Percentiles rank a stretch among this genome's conserved stretches.
Evolutionary conservation across 2,329 filamentous ascomycete genomes (phyloP).

Genomic region (Xylogone sp.): DNA sequence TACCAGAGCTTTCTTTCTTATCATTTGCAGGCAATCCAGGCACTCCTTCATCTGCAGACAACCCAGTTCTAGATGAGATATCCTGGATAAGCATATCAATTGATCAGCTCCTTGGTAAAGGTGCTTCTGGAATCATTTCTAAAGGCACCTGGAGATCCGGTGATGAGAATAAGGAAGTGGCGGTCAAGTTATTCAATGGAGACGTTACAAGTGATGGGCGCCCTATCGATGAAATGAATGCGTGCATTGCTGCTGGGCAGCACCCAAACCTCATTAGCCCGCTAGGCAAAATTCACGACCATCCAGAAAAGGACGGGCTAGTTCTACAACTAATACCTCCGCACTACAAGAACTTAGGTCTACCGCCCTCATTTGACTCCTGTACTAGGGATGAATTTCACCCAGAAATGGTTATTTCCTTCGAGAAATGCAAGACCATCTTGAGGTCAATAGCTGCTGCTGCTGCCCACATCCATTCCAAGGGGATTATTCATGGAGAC

Average conservation of each 20-base stretch:
- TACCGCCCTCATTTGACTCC: slow-evolving; percentile 39
- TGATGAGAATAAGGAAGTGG: slow-evolving; percentile 33
- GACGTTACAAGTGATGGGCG: slow-evolving; percentile 42
- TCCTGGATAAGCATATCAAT: slow-evolving; percentile 38
- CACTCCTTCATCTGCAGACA: slow-evolving; percentile 21
- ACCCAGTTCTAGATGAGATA: slow-evolving; percentile 32
- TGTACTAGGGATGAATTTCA: slow-evolving; percentile 42
- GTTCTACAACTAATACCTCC: slow-evolving; percentile 44
- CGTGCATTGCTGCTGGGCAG: slow-evolving; percentile 40
- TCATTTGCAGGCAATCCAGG: slow-evolving; percentile 46
- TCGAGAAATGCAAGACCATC: slow-evolving; percentile 30
- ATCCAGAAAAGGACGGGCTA: slow-evolving; percentile 37
- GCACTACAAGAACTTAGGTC: slow-evolving; percentile 37
- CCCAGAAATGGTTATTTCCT: slow-evolving; percentile 25
- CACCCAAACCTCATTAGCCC: slow-evolving; percentile 43
- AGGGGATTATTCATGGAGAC: slow-evolving; percentile 42
- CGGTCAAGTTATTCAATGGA: slow-evolving; percentile 47
- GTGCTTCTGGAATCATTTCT: slow-evolving; percentile 43
- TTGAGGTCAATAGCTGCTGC: slow-evolving; percentile 38
- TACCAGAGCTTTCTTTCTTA: slow-evolving; percentile 43
- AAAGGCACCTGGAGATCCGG: slow-evolving; percentile 33
- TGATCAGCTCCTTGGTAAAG: slow-evolving; percentile 37
- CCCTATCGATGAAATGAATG: slow-evolving; percentile 45
- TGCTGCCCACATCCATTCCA: slow-evolving; percentile 38
- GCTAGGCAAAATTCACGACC: slow-evolving; percentile 38